A percentile compares a stretch with the other conserved stretches of the same genome.
phyloP scores from a whole-genome alignment of 768 basidiomycete genomes.

The Lactarius hengduanensis region DNA sequence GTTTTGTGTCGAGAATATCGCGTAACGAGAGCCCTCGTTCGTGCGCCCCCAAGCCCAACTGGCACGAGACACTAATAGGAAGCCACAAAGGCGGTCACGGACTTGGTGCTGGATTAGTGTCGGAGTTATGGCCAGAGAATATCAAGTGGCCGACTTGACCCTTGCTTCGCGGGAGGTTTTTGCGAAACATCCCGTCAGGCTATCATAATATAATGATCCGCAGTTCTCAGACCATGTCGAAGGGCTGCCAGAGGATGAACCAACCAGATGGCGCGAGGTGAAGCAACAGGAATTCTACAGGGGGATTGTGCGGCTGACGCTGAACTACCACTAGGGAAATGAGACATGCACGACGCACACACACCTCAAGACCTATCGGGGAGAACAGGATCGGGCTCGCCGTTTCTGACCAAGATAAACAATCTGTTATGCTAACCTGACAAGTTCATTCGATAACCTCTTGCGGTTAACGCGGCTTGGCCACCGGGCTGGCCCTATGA shows the following conservation, averaged over 20 bases:
- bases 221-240: neutral
- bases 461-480: slow-evolving; percentile 5
- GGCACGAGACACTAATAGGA: neutral
- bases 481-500: neutral
- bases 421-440: neutral
- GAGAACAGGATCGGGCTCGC: slow-evolving; percentile 2
- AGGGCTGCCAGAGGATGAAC: neutral
- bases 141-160: neutral
- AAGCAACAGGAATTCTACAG: neutral
- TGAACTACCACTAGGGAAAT: slow-evolving; percentile 1
- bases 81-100: neutral
- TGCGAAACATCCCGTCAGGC: slow-evolving; percentile 1
- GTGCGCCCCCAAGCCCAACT: neutral
- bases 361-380: neutral
- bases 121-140: slow-evolving; percentile 11
- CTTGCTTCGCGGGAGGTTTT: slow-evolving; percentile 3
- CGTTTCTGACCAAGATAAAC: slow-evolving; percentile 12
- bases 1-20: neutral
- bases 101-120: neutral
- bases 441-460: neutral
- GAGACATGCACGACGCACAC: neutral
- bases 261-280: slow-evolving; percentile 8
- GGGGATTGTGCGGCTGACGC: slow-evolving; percentile 9
- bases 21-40: slow-evolving; percentile 9
- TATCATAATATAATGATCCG: slow-evolving; percentile 11